Base-by-base conservation (phyloP, 2,329 filamentous ascomycete species). In the Colletotrichum sp. region DNA sequence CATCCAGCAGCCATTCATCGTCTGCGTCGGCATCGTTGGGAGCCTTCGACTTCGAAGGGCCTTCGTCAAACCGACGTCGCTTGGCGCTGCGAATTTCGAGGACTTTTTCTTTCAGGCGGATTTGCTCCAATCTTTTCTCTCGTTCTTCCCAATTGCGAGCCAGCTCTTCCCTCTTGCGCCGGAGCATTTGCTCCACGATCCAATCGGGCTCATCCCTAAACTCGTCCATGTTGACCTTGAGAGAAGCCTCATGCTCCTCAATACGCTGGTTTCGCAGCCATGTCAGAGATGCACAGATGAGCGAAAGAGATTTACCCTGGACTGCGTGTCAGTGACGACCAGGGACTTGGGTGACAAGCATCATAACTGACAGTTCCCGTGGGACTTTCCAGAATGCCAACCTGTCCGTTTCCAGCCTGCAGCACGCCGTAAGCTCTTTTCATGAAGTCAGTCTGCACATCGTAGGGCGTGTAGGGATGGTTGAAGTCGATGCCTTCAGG, bases 381-480 rank as follows among this genome's bases (percentile, higher is more conserved):
- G n/a, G 96, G 96, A 61, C 95, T 98, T 82, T 98, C 96, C 61
- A 98, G 93, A 59, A 98, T 96, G 34, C 95, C 96, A 63, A 98
- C 89, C 81, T 96, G 95, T 11, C 94, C 93, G 57, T 94, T 84
- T 6, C 91, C 90, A 28, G 81, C 81, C 79, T 98, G 93, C 30
- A 98, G 90, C 76, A 95, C 95, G 66, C 91, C 86, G 82, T 98
- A 98, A 7, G 97, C 90, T 1, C 94, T 91, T 79, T 89, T 92
- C 96, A 98, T 98, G 82, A 98, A 98, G 79, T 96, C 88, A 60
- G 93, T 89, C 81, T 98, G 96, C 59, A 98, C 97, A 68, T 94
- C 90, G 83, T 98, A 98, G 1, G 96, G 96, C 34, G 92, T 91
- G 83, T 93, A 98, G 0, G 96, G 96, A 82, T 98, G 96, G 81